These are phyloP conservation scores for Schoenoplectus tabernaemontani DNA, from an alignment of 202 grass and related monocot genomes.

Conservation along the genomic window DNA sequence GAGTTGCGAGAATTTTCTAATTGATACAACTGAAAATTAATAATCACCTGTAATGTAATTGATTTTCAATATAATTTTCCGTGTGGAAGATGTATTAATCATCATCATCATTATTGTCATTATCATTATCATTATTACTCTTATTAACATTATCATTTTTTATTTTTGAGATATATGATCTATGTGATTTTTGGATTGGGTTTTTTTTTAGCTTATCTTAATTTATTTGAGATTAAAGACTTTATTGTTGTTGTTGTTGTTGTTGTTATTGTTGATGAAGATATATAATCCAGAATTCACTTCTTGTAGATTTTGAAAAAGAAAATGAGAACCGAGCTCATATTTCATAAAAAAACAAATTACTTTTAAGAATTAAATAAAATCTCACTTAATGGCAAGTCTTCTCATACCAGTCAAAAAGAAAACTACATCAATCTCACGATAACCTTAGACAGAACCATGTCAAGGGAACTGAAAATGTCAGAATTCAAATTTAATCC, in stretches of 20 bases:
- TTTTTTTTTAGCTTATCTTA: too few species aligned
- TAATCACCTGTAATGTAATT: too few species aligned
- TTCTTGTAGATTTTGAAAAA: neutral
- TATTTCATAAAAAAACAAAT: neutral
- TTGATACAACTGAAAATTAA: neutral
- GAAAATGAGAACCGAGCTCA: neutral
- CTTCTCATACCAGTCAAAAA: neutral
- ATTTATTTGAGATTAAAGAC: too few species aligned
- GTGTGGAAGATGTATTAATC: neutral
- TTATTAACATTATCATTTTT: too few species aligned
- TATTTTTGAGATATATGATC: too few species aligned
- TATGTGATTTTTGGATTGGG: too few species aligned
- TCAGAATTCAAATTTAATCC: neutral
- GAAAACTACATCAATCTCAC: neutral
- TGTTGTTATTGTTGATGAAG: too few species aligned
- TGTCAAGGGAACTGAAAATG: neutral
- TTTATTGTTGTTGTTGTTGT: too few species aligned
- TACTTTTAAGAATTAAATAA: neutral
- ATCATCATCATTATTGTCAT: too few species aligned
- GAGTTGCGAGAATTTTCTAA: neutral
- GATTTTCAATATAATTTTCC: too few species aligned
- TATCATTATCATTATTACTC: too few species aligned
- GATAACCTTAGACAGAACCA: neutral
- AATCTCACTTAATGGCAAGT: neutral
- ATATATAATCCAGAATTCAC: neutral